Evolutionary conservation across 1,139 yeast genomes (phyloP).

Genomic region (Candida sojae): DNA sequence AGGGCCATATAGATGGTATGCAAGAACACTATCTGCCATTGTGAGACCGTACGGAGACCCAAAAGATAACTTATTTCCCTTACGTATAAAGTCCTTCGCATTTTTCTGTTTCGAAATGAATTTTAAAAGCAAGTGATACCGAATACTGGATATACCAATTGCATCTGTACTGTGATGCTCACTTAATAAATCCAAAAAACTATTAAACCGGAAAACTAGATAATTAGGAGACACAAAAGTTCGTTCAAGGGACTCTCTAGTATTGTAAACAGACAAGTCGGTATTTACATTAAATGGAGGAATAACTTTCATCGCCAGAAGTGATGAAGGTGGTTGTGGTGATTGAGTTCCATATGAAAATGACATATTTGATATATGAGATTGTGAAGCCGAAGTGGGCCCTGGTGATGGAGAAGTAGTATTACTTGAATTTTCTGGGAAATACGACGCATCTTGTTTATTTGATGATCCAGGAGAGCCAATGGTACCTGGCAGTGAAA

Average conservation of each 20-base stretch:
- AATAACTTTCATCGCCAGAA: neutral
- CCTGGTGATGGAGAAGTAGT: neutral
- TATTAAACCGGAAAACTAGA: conserved; percentile 35
- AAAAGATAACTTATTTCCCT: neutral
- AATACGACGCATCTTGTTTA: conserved; percentile 8
- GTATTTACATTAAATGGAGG: conserved; percentile 23
- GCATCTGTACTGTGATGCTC: conserved; percentile 42
- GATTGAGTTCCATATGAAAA: too few species aligned
- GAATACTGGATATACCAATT: conserved; percentile 40
- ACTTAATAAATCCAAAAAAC: conserved; percentile 33
- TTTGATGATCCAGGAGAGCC: conserved; percentile 4
- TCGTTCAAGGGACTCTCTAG: conserved; percentile 21
- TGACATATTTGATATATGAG: too few species aligned
- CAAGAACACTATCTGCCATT: conserved; percentile 33
- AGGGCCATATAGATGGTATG: conserved; percentile 29
- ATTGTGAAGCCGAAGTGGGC: too few species aligned
- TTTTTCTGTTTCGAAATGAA: conserved; percentile 30
- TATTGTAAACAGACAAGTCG: conserved; percentile 28
- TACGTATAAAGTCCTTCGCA: conserved; percentile 8
- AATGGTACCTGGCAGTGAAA: conserved; percentile 6
- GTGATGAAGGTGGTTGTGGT: too few species aligned
- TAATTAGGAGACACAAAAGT: conserved; percentile 31
- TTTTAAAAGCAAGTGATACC: conserved; percentile 39
- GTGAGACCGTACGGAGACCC: conserved; percentile 11
- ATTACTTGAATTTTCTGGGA: conserved; percentile 7